Conservation (phyloP, 768 basidiomycete species). For the Auricularia sp. region DNA sequence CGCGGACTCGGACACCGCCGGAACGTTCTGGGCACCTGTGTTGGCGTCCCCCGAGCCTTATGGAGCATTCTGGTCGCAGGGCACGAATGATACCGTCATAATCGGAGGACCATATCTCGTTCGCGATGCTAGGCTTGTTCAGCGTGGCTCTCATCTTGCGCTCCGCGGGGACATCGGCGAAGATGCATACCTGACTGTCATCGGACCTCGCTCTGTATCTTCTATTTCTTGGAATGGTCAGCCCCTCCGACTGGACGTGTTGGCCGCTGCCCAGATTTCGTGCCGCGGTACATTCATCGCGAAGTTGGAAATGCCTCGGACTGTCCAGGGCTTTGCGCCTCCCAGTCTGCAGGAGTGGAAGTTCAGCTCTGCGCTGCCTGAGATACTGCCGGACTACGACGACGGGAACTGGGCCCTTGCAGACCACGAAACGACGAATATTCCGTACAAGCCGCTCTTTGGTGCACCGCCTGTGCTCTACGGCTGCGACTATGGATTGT, state of each 20-base stretch:
- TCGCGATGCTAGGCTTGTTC: slow-evolving; percentile 27
- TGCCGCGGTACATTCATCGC: slow-evolving; percentile 40
- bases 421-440: slow-evolving; percentile 64
- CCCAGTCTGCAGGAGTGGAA: slow-evolving; percentile 52
- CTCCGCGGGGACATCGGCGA: slow-evolving; percentile 62
- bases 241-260: slow-evolving; percentile 16
- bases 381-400: slow-evolving; percentile 45
- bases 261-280: not conserved
- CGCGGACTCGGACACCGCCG: slow-evolving; percentile 54
- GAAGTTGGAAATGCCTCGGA: slow-evolving; percentile 22
- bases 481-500: slow-evolving; percentile 85
- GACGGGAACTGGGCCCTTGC: slow-evolving; percentile 59
- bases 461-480: slow-evolving; percentile 73
- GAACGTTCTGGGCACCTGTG: slow-evolving; percentile 69
- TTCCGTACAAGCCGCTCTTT: slow-evolving; percentile 57
- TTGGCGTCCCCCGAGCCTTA: slow-evolving; percentile 28
- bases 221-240: slow-evolving; percentile 67
- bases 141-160: slow-evolving; percentile 30
- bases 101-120: slow-evolving; percentile 39
- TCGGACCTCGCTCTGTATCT: slow-evolving; percentile 45
- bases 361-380: slow-evolving; percentile 67
- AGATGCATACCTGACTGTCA: slow-evolving; percentile 47
- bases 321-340: slow-evolving; percentile 1
- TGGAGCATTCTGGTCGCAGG: slow-evolving; percentile 60
- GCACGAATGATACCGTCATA: slow-evolving; percentile 59